These are phyloP conservation scores for Fusarium irregulare DNA, from an alignment of 2,329 filamentous ascomycete species.

Conservation along the genomic window DNA sequence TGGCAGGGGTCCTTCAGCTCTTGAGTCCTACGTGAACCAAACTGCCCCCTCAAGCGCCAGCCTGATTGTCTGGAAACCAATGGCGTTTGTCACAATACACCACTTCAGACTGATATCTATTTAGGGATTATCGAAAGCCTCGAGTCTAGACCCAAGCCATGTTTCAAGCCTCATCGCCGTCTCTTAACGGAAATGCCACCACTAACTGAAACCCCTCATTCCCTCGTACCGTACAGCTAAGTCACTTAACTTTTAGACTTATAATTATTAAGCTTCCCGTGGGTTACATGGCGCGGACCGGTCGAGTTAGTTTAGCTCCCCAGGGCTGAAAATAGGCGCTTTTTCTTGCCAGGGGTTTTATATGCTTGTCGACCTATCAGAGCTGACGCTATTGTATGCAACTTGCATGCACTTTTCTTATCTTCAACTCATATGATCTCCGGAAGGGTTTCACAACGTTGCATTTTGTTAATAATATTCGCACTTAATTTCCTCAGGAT, in stretches of 20 bases:
- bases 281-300: conserved; percentile 17
- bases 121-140: conserved; percentile 5
- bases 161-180: conserved; percentile 35
- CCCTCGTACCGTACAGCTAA: not conserved
- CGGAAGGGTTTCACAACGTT: conserved; percentile 13
- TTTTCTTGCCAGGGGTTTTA: conserved; percentile 16
- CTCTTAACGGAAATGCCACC: conserved; percentile 22
- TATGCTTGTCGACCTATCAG: not conserved
- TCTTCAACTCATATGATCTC: conserved; percentile 8
- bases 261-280: conserved; percentile 22
- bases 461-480: not conserved
- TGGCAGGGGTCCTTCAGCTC: not conserved
- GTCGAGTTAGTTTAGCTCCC: conserved; percentile 18
- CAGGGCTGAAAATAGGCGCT: conserved; percentile 37
- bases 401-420: not conserved
- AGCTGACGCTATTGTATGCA: conserved; percentile 10
- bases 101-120: not conserved
- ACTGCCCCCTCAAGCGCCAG: not conserved
- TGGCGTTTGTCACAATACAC: not conserved
- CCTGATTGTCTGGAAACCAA: conserved; percentile 9
- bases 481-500: not conserved
- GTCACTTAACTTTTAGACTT: not conserved
- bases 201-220: conserved; percentile 1
- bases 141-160: conserved; percentile 40
- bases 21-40: not conserved